Base-by-base conservation (phyloP, 2,329 filamentous ascomycete species). In the Penicillium griseofulvum region DNA sequence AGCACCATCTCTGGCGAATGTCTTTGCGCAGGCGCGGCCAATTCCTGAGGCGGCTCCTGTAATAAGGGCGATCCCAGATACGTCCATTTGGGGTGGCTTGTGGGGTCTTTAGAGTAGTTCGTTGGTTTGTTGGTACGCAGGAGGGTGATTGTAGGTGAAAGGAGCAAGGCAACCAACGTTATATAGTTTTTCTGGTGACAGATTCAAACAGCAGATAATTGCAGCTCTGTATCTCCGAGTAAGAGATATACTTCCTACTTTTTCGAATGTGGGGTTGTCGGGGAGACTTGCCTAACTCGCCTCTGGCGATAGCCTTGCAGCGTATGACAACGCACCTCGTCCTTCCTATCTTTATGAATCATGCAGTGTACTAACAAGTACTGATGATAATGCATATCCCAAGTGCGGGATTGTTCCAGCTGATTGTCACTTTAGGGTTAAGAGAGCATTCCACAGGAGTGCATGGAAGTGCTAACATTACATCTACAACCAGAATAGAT, bases 41-140 rank as follows among this genome's bases (percentile, higher is more conserved):
- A 62, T 62, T n/a, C 60, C 60, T 36, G 60, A 62, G 16, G 58
- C 60, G 11, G 52, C 56, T 3, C 60, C 60, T 34, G 60, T 62
- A 33, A 62, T 48, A 22, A 62, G 56, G 19, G 60, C 60, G 29
- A 62, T 57, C 38, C 60, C 60, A 29, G 58, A 29, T 14, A 62
- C 58, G 38, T 62, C 60, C 60, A 62, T 60, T 54, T 16, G 11
- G 2, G n/a, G 19, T 34, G 41, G 12, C 9, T 19, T 11, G 22
- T 14, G 11, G 16, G 9, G 22, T 11, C 22, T 4, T 26, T 6
- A 9, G 3, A 14, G 37, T 41, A 31, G 37, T 10, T 41, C 1
- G 10, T 17, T 39, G 10, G 17, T 39, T 31, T 10, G 1, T 17
- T 19, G 36, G 9, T 24, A 12, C n/a, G 26, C 17, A 10, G n/a